A percentile compares a stretch with the other conserved stretches of the same genome.
Evolutionary conservation across 2,329 filamentous ascomycete species (phyloP).

Genomic region (Xylariales sp.): DNA sequence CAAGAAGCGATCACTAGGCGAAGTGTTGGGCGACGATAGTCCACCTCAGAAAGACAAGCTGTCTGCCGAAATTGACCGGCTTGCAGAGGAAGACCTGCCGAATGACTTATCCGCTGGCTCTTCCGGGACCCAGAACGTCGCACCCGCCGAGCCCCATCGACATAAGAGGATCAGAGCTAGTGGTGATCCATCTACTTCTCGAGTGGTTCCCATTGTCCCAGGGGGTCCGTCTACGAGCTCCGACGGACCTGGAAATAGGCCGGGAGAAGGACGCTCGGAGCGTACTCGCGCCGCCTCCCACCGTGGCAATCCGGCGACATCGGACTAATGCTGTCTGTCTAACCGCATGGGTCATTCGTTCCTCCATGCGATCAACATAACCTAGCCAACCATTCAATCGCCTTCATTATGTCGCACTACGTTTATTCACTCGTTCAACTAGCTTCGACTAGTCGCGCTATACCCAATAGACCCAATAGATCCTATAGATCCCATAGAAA

Average conservation of each 20-base stretch:
- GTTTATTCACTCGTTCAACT: conserved; percentile 5
- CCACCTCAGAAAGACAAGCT: conserved; percentile 47
- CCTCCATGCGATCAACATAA: neutral
- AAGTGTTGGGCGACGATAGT: conserved; percentile 44
- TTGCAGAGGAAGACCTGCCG: conserved; percentile 26
- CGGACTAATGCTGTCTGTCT: conserved; percentile 3
- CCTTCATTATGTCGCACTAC: conserved; percentile 6
- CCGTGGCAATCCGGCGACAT: neutral
- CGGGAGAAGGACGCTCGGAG: conserved; percentile 16
- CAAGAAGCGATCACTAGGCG: conserved; percentile 43
- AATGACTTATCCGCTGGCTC: neutral
- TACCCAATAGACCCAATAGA: conserved; percentile 10
- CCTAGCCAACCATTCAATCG: neutral
- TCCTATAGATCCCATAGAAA: too few species aligned
- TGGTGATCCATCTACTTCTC: conserved; percentile 1
- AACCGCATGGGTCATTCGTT: neutral
- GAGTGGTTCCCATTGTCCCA: neutral
- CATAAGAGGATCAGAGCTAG: conserved; percentile 25
- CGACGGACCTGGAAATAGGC: neutral
- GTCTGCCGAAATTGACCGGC: conserved; percentile 45
- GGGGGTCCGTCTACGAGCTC: neutral
- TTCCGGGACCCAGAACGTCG: conserved; percentile 1
- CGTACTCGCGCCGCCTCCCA: conserved; percentile 7
- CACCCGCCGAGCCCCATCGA: neutral
- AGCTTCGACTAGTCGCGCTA: neutral